Percentiles rank a stretch among this genome's conserved stretches.
Conservation (phyloP, 345 rosid genomes). For the Eutrema heterophyllum region DNA sequence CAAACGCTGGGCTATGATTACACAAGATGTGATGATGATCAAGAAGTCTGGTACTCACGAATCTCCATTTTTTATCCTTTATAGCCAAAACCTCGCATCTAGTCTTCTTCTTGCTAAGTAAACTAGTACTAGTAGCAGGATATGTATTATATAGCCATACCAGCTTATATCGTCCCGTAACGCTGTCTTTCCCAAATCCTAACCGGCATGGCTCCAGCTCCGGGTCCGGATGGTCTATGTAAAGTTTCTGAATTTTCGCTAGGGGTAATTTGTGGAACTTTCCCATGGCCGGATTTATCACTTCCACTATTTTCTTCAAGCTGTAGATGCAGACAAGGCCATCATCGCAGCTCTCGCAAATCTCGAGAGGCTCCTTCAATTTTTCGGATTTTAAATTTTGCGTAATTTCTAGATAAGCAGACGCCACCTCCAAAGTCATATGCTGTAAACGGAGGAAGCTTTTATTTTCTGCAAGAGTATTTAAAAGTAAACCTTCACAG, state of each 20-base stretch:
- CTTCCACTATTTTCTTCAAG: not conserved
- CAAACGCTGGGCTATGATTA: not conserved
- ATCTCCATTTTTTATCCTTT: not conserved
- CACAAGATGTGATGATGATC: not conserved
- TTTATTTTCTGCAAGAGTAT: too few relatives aligned
- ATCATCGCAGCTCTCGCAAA: not conserved
- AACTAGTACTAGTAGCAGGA: not conserved
- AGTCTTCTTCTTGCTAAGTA: too few relatives aligned
- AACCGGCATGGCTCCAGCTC: not conserved
- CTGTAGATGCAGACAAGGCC: not conserved
- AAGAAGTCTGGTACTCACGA: slow-evolving; percentile 2
- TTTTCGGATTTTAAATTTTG: not conserved
- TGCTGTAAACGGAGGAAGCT: too few relatives aligned
- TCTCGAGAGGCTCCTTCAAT: not conserved
- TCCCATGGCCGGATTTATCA: not conserved
- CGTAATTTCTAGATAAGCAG: not conserved
- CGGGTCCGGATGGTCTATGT: not conserved
- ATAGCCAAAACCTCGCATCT: slow-evolving; percentile 10
- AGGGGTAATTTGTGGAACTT: not conserved
- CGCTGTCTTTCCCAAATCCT: not conserved
- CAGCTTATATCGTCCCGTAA: not conserved
- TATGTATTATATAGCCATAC: not conserved
- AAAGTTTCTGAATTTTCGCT: not conserved
- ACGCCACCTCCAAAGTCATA: not conserved
- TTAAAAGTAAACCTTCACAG: not conserved